These are phyloP conservation scores for Starmerella cellae DNA, from an alignment of 805 yeast genomes.

Conservation along the genomic window DNA sequence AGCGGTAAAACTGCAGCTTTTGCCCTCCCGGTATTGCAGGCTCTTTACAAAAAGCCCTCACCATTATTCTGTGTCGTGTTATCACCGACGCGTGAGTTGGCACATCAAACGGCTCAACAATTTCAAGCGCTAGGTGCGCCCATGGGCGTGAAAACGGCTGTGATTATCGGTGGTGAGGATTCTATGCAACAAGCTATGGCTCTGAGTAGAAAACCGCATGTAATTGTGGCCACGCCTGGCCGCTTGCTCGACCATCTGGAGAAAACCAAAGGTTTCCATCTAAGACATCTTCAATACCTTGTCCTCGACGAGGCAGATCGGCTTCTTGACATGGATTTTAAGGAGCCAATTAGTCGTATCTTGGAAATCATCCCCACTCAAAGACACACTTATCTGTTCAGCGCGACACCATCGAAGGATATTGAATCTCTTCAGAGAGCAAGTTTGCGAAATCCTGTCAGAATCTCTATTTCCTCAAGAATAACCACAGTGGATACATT, in stretches of 20 bases:
- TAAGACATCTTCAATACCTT: conserved; percentile 62
- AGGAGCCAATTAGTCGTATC: conserved; percentile 82
- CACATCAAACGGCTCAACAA: conserved; percentile 65
- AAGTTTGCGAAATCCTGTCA: conserved; percentile 73
- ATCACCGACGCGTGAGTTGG: conserved; percentile 54
- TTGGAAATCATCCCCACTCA: conserved; percentile 71
- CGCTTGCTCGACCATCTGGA: conserved; percentile 80
- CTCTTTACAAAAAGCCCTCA: conserved; percentile 75
- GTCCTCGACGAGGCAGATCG: conserved; percentile 98
- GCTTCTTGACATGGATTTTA: conserved; percentile 88
- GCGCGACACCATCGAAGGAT: conserved; percentile 95
- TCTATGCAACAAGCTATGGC: conserved; percentile 96
- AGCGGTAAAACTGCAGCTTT: conserved; percentile 98
- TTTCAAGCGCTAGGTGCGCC: conserved; percentile 83
- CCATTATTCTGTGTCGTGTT: conserved; percentile 82
- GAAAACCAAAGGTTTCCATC: conserved; percentile 76
- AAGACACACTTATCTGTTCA: conserved; percentile 66
- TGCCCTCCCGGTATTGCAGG: conserved; percentile 87
- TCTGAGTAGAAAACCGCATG: conserved; percentile 83
- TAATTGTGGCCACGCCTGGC: conserved; percentile 92
- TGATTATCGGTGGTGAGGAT: conserved; percentile 96
- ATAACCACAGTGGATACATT: conserved; percentile 92
- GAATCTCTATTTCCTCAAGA: conserved; percentile 77
- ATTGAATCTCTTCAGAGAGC: conserved; percentile 92
- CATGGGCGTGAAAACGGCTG: conserved; percentile 84